A percentile compares a stretch with the other conserved stretches of the same genome.
Evolutionary conservation across 306 rosid genomes (phyloP).

Genomic region (Adenanthera pavonina): DNA sequence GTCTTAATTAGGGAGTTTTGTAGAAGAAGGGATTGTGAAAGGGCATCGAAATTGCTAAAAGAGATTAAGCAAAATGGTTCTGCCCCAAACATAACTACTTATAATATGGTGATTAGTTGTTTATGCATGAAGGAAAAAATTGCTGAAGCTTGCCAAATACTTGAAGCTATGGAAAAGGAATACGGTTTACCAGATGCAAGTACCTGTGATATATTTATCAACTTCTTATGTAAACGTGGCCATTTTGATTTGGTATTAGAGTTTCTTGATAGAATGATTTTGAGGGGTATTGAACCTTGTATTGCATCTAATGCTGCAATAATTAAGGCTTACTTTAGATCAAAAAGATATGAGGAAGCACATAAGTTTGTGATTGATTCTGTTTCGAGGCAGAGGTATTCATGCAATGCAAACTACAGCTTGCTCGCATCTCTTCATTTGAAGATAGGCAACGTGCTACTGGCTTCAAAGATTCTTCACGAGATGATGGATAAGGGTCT

Average conservation of each 20-base stretch:
- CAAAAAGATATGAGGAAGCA: conserved; percentile 60
- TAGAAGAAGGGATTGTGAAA: conserved; percentile 53
- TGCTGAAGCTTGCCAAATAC: conserved; percentile 49
- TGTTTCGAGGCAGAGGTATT: conserved; percentile 41
- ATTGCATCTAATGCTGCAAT: conserved; percentile 62
- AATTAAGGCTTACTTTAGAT: conserved; percentile 65
- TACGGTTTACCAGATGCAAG: conserved; percentile 50
- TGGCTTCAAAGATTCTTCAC: conserved; percentile 54
- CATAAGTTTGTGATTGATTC: conserved; percentile 56
- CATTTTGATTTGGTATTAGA: conserved; percentile 50
- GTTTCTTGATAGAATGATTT: conserved; percentile 61
- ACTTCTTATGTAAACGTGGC: conserved; percentile 44
- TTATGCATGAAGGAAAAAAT: conserved; percentile 54
- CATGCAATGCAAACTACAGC: conserved; percentile 59
- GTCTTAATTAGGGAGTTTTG: conserved; percentile 60
- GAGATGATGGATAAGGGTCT: conserved; percentile 79
- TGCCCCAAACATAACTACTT: conserved; percentile 42
- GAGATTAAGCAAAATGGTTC: conserved; percentile 63
- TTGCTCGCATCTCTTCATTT: conserved; percentile 73
- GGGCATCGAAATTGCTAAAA: conserved; percentile 52
- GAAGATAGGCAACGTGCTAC: conserved; percentile 53
- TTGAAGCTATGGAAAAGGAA: conserved; percentile 54
- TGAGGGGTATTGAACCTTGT: conserved; percentile 66
- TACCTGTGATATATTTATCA: conserved; percentile 61
- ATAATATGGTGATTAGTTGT: conserved; percentile 61